Base-by-base conservation (phyloP, 2,329 filamentous ascomycete genomes). In the Sclerotinia subarctica region DNA sequence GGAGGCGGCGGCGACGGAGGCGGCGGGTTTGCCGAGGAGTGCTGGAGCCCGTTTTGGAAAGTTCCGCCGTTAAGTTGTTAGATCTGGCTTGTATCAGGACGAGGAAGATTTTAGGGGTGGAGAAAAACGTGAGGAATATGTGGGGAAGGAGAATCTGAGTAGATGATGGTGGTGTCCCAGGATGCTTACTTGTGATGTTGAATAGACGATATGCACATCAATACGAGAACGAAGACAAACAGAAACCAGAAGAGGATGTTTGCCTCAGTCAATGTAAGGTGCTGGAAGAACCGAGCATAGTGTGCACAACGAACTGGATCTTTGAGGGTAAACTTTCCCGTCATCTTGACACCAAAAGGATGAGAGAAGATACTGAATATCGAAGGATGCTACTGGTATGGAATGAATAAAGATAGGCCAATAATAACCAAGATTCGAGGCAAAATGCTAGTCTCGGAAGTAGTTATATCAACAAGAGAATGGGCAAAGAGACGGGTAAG, bases 201-300 rank as follows among this genome's bases (percentile, higher is more conserved):
- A 26, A 71, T 72, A 68, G 82, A 82, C 11, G 80, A 79, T 17
- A 81, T 68, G 64, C 82, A 84, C 35, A 84, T 77, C 21, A 84
- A 73, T 11, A 80, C 59, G 0, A 84, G 71, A 64, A 83, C 83
- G 24, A 78, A 73, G 32, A 79, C 71, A 71, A 84, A 84, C 62
- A 84, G 69, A 15, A 74, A 70, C 82, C 82, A 84, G 75, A 83
- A 84, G 32, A 84, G 76, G 17, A 79, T 72, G 70, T 81, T 80
- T 69, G 83, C 82, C 70, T 83, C 77, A 73, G 76, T 75, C 64
- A 79, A 73, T 15, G 77, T 77, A 69, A 84, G 74, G 68, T 80
- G 74, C 7, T 79, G 75, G 38, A 82, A 81, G 72, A 84, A 84
- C 54, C 77, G 73, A 47, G 82, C 82, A 70, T 82, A 81, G 70